Conservation (phyloP, 2,329 filamentous ascomycete genomes). For the Neurospora crassa region DNA sequence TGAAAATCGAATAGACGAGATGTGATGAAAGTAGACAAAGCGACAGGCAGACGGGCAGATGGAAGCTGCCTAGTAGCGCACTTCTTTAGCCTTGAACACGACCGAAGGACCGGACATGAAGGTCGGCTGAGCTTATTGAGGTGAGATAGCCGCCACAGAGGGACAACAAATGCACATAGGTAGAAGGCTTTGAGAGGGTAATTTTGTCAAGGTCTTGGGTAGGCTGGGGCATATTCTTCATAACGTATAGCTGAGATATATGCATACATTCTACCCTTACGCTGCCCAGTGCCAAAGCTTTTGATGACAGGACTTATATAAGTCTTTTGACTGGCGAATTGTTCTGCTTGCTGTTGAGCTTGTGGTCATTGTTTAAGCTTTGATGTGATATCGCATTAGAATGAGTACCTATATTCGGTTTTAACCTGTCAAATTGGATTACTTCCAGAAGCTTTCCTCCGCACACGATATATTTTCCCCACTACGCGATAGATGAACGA, state of each 20-base stretch:
- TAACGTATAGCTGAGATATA: not conserved
- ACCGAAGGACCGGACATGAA: not conserved
- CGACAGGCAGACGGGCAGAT: not conserved
- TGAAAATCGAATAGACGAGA: not conserved
- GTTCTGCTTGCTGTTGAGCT: not conserved
- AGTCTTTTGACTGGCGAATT: not conserved
- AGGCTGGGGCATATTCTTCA: not conserved
- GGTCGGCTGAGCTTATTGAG: not conserved
- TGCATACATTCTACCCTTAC: not conserved
- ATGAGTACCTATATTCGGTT: not conserved
- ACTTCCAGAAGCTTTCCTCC: not conserved
- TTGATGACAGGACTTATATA: not conserved
- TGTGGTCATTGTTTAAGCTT: not conserved
- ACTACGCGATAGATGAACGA: not conserved
- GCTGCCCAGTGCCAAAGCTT: not conserved
- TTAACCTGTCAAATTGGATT: not conserved
- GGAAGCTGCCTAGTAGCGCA: not conserved
- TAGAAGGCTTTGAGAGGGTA: not conserved
- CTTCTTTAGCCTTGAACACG: not conserved
- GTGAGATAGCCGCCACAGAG: not conserved
- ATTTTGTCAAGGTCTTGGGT: not conserved
- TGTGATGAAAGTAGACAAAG: not conserved
- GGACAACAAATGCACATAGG: not conserved
- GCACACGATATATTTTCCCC: not conserved
- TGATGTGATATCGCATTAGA: not conserved